These are phyloP conservation scores for Saccharum hybrid DNA, from an alignment of 202 grass and related monocot species.

Conservation along the genomic window DNA sequence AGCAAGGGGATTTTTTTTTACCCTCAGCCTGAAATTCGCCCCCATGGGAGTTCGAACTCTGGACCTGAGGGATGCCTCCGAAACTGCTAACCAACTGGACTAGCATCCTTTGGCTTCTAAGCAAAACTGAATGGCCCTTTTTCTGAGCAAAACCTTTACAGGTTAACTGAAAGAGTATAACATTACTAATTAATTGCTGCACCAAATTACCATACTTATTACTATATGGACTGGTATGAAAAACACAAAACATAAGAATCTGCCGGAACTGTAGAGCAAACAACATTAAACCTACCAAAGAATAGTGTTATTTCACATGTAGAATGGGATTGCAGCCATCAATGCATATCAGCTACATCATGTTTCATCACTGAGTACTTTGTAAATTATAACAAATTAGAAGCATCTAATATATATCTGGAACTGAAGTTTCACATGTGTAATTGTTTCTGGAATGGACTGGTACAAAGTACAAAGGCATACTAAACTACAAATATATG, in stretches of 20 bases:
- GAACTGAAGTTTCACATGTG: conserved; percentile 12
- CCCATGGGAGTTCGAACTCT: no score
- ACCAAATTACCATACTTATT: conserved; percentile 12
- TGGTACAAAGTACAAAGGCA: conserved; percentile 29
- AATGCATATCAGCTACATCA: conserved; percentile 8
- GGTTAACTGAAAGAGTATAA: conserved; percentile 30
- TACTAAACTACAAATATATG: conserved; percentile 31
- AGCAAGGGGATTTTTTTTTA: no score
- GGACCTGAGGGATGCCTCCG: no score
- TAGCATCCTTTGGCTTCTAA: neutral
- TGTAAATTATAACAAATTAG: conserved; percentile 12
- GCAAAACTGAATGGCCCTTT: conserved; percentile 13
- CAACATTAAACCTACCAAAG: conserved; percentile 11
- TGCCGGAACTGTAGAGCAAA: conserved; percentile 12
- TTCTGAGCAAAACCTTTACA: conserved; percentile 5
- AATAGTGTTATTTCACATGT: neutral
- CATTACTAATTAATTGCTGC: conserved; percentile 17
- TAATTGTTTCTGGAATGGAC: conserved; percentile 7
- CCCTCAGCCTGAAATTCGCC: no score
- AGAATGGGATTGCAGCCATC: neutral
- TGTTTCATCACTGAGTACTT: neutral
- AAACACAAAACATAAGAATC: neutral
- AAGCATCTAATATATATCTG: neutral
- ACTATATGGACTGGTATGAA: conserved; percentile 22
- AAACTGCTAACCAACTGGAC: no score